Conservation (phyloP, 1,284 basidiomycete species). For the Puccinia hordei region DNA sequence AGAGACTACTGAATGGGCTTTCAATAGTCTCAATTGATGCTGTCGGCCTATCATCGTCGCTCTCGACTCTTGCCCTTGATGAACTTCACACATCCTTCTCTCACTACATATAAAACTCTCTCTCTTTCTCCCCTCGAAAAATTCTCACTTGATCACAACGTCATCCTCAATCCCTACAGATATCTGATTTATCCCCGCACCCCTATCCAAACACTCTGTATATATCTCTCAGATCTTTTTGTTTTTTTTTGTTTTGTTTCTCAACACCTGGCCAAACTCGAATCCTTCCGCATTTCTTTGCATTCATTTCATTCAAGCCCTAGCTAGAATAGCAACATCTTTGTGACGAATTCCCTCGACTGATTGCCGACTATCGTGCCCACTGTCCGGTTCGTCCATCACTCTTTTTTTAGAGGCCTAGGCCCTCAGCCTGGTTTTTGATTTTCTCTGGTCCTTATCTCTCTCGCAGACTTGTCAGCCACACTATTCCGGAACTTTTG, state of each 20-base stretch:
- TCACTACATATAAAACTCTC: no score
- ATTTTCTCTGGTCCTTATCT: background rate
- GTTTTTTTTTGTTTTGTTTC: background rate
- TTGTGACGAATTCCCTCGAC: background rate
- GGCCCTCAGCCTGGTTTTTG: background rate
- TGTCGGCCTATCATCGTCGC: no score
- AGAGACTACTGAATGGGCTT: no score
- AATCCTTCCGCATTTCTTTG: background rate
- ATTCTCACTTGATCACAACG: no score
- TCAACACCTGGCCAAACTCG: background rate
- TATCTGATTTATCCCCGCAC: no score
- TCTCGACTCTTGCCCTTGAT: no score
- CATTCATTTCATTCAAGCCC: background rate
- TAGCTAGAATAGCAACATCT: background rate
- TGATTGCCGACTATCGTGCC: no score
- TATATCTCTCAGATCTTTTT: background rate
- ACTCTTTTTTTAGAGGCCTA: no score
- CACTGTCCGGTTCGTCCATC: background rate
- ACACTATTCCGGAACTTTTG: background rate
- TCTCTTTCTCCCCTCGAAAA: no score
- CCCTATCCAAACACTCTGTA: background rate
- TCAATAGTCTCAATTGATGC: no score
- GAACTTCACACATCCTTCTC: background rate
- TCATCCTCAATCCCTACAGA: no score
- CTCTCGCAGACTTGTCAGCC: background rate